Base-by-base conservation (phyloP, 2,329 filamentous ascomycete genomes). In the Fusarium tuaranense region DNA sequence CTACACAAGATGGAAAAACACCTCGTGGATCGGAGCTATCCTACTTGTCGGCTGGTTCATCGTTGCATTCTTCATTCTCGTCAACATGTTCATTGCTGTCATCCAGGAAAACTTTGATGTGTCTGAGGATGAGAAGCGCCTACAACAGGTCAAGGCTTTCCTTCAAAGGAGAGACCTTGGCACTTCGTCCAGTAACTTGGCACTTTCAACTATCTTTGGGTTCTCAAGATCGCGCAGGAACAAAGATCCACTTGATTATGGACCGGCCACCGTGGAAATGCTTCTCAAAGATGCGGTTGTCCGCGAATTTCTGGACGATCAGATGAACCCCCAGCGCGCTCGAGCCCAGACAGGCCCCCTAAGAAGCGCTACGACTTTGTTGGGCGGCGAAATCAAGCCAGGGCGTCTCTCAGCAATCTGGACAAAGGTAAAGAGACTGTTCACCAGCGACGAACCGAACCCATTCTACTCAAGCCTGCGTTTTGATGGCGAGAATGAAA, bases 21-120 rank as follows among this genome's bases (percentile, higher is more conserved):
- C 94, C n/a, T 90, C 94, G 10, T 98, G 97, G 96, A 95, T 98
- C 67, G 95, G 94, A 12, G 95, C 96, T 10, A 88, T 94, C 1
- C 98, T 99, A 78, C 88, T 98, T 76, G 94, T 98, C 73, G 89
- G 95, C 76, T 99, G 97, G 97, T 98, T 98, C 83, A 97, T 98
- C 67, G 88, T 99, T 51, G 90, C 95, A 7, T 98, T 97, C 82
- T 96, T 98, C 81, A 97, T 99, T 84, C 90, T 98, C 71, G 86
- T 99, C 86, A 99, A 98, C 81, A 99, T 99, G 97, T 99, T 99
- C 87, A 98, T 99, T 94, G 97, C 97, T 87, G 97, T 99, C 85
- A 99, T 99, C 75, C 97, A 99, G 83, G 97, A 99, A 81, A 99
- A 98, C 80, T 99, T 99, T 81, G 97, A 99, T 84, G 95, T 99